These are phyloP conservation scores for Xylariaceae sp. DNA, from an alignment of 2,329 filamentous ascomycete genomes.

Conservation along the genomic window DNA sequence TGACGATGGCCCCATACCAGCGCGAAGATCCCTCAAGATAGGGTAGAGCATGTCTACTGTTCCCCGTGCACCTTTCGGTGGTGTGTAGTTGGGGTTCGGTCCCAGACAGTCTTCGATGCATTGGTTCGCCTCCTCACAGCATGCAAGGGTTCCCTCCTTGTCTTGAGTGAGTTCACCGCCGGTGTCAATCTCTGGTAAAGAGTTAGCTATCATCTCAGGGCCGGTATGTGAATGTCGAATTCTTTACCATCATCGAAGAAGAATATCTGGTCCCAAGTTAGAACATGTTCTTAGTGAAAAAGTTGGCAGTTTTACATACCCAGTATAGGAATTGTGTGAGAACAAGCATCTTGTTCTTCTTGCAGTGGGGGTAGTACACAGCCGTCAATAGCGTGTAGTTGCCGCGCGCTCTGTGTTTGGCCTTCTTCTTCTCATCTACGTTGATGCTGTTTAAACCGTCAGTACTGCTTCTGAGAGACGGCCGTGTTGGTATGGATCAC, in stretches of 20 bases:
- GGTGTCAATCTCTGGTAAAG: conserved; percentile 27
- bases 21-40: conserved; percentile 26
- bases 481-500: not conserved
- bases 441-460: conserved; percentile 24
- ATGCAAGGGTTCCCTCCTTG: conserved; percentile 23
- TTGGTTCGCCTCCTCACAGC: conserved; percentile 24
- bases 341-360: conserved; percentile 27
- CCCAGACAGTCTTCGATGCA: conserved; percentile 29
- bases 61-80: conserved; percentile 20
- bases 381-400: conserved; percentile 28
- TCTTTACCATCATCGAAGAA: conserved; percentile 29
- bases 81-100: conserved; percentile 22
- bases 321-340: conserved; percentile 30
- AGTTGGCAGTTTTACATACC: conserved; percentile 15
- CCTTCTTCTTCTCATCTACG: conserved; percentile 26
- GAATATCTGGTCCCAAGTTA: conserved; percentile 23
- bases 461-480: not conserved
- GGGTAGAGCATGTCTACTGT: conserved; percentile 29
- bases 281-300: not conserved
- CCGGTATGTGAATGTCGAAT: too few relatives aligned
- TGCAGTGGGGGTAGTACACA: conserved; percentile 29
- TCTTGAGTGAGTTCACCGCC: conserved; percentile 30
- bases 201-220: not conserved
- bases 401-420: conserved; percentile 27
- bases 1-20: conserved; percentile 21